Evolutionary conservation across 2,329 filamentous ascomycete species (phyloP), one percentile per base, ranked within the genome.

Genomic region (Colletotrichum caudatum): DNA sequence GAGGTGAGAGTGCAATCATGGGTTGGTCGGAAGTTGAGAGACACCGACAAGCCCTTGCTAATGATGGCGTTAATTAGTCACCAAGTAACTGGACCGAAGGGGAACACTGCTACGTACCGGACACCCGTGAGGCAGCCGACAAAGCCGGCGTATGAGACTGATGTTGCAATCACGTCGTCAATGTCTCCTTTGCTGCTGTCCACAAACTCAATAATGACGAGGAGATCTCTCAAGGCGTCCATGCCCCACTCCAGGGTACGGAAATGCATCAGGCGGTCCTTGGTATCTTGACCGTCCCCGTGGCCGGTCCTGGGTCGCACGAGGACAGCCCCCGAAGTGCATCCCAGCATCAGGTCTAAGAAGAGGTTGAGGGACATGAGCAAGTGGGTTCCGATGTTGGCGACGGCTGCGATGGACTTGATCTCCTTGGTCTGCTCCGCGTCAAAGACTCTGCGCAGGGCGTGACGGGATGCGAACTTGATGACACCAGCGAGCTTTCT

Each of bases 291-390:
- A 3, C 8, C 35, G 12, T 18, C 18, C 8, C 37, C 9, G 8
- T 37, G 16, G n/a, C 7, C 20, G 5, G 39, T 18, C 14, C 9
- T 18, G 29, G 29, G 33, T 8, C 33, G 35, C 56, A 63, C 64
- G 41, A 69, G 44, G 1, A 37, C 54, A 6, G 60, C 51, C 12
- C 88, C 88, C 72, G 87, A 89, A 0, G 89, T 91, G 77, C 90
- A 91, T 2, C 89, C 89, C 83, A 91, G 87, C 60, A 91, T 81
- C 7, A 86, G 79, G 77, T 92, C 90, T 0, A 91, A 82, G 2
- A 91, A 79, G 2, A 87, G 86, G 75, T 91, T 91, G 69, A 90
- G 83, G 3, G 85, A 84, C 8, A 91, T 83, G 1, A 91, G 79
- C 1, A 91, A 79, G 75, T 88, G 89, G 74, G 91, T 79, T 3